phyloP scores from a whole-genome alignment of 768 basidiomycete genomes.

The Xerocomellus intermedius region DNA sequence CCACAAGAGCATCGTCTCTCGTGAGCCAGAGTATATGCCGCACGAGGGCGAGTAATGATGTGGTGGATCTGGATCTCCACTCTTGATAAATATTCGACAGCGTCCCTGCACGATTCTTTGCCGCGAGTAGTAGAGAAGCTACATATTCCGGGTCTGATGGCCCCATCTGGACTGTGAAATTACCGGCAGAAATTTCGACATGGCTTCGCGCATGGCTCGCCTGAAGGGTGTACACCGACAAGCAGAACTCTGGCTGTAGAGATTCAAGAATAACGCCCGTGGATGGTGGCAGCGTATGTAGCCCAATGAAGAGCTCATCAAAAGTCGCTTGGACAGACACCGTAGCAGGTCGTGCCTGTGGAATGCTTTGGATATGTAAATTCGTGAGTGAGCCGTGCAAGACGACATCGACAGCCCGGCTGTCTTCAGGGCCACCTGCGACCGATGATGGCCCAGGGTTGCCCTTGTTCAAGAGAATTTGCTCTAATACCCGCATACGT shows the following conservation, averaged over 20 bases:
- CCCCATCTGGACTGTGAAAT: constrained; percentile 25
- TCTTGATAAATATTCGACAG: constrained; percentile 25
- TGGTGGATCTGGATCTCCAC: constrained; percentile 31
- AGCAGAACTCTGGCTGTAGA: constrained; percentile 19
- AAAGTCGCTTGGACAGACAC: constrained; percentile 6
- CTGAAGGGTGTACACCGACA: constrained; percentile 21
- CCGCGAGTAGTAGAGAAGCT: constrained; percentile 11
- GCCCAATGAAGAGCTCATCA: constrained; percentile 16
- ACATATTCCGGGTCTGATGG: constrained; percentile 33
- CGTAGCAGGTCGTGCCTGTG: background rate
- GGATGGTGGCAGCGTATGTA: constrained; percentile 8
- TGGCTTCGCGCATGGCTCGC: constrained; percentile 10
- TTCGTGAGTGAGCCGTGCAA: constrained; percentile 17
- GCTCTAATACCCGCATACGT: constrained; percentile 47
- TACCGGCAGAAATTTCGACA: constrained; percentile 20
- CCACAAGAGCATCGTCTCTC: constrained; percentile 51
- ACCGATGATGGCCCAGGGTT: background rate
- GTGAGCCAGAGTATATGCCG: constrained; percentile 51
- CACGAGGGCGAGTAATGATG: constrained; percentile 41
- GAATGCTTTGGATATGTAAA: constrained; percentile 13
- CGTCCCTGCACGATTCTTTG: constrained; percentile 9
- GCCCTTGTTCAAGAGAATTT: constrained; percentile 30
- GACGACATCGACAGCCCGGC: constrained; percentile 16
- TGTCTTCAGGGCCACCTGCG: background rate
- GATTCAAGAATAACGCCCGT: background rate